These are phyloP conservation scores for Staphylotrichum longicolle DNA, from an alignment of 495 filamentous ascomycete species.

Conservation along the genomic window DNA sequence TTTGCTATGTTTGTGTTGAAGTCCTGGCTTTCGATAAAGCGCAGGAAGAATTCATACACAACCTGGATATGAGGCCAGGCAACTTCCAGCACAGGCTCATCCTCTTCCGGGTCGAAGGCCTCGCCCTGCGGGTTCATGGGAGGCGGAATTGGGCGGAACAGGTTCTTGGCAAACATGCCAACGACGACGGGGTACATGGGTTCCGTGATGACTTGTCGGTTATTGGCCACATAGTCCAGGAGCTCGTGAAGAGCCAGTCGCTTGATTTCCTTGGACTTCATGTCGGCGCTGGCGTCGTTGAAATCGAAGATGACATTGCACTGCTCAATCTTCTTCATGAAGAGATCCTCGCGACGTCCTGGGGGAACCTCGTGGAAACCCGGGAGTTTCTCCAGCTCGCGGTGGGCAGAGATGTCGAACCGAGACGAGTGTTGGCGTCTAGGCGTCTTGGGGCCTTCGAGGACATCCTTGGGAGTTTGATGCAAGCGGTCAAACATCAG, in stretches of 20 bases:
- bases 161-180: conserved; percentile 98
- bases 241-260: conserved; percentile 93
- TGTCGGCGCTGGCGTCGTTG: conserved; percentile 95
- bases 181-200: conserved; percentile 98
- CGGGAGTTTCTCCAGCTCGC: conserved; percentile 93
- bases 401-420: conserved; percentile 95
- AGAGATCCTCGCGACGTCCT: conserved; percentile 91
- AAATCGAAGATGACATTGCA: conserved; percentile 99
- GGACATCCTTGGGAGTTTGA: conserved; percentile 89
- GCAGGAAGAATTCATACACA: conserved; percentile 98
- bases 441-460: conserved; percentile 91
- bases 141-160: conserved; percentile 95
- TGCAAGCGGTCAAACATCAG: conserved; percentile 87
- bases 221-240: conserved; percentile 97
- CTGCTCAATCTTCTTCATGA: conserved; percentile 99
- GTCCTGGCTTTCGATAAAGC: conserved; percentile 99
- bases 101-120: conserved; percentile 97
- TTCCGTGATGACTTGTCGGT: conserved; percentile 96
- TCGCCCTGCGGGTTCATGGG: conserved; percentile 97
- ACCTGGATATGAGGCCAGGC: conserved; percentile 99
- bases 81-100: conserved; percentile 96
- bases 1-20: conserved; percentile 99
- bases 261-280: conserved; percentile 99
- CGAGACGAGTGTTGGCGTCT: conserved; percentile 95
- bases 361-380: conserved; percentile 99